Base-by-base conservation (phyloP, 1,284 basidiomycete species). In the Sporisorium sorghi region DNA sequence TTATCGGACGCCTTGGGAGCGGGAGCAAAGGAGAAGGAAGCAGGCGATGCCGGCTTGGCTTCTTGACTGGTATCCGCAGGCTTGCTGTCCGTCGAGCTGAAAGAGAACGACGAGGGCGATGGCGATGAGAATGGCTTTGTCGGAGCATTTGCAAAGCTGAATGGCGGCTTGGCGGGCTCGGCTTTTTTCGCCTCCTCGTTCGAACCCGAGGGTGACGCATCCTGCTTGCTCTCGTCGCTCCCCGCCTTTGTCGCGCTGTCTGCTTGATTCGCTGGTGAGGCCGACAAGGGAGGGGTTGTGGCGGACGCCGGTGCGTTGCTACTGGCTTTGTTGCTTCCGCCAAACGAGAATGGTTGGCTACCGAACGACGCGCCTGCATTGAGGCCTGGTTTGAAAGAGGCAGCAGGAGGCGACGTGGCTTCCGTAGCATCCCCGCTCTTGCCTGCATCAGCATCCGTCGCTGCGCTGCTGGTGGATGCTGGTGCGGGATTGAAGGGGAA, bases 271-370 rank as follows among this genome's bases (percentile, higher is more conserved):
- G 43, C 37, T 21, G 57, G 26, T 5, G 28, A 12, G 39, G 12
- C 14, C 19, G 15, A 23, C 12, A 26, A 21, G 19, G 40, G 6
- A 26, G 42, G 12, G 17, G 48, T 24, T 10, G 51, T 12, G 14
- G 35, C 3, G 10, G 67, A 26, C 6, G 60, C 23, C 12, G 56
- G 11, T 37, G 44, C 28, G n/a, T 23, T n/a, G 28, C 58, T 21
- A 43, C 26, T 54, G 2, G 53, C 12, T 12, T 58, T 58, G 62
- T 56, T 54, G 52, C 42, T 57, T n/a, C n/a, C n/a, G 30, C 60
- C 64, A 40, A 72, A 72, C 6, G 73, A 71, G 52, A 72, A 72
- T 1, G 68, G 58, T 49, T 60, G 56, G n/a, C 53, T 53, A 30
- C 64, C 68, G 24, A 72, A 72, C 14, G 49, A 32, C 10, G 63